Percentiles rank a stretch among this genome's conserved stretches.
phyloP scores from a whole-genome alignment of 2,329 filamentous ascomycete species.

The Thelonectria rubi region DNA sequence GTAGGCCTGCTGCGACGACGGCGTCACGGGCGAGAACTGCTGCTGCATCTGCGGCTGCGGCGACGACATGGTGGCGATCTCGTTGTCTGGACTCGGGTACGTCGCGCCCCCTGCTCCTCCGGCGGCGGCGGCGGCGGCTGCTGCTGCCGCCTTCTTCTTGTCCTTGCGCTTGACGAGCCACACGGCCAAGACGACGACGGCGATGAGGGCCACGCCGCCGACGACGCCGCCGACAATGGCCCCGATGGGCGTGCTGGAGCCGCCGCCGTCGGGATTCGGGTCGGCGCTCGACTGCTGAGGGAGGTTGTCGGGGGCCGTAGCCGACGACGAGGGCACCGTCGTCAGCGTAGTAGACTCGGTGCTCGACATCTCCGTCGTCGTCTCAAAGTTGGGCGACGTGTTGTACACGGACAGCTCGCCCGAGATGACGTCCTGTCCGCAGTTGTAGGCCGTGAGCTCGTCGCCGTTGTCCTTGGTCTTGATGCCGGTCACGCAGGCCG shows the following conservation, averaged over 20 bases:
- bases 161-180: not conserved
- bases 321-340: not conserved
- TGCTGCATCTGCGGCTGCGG: not conserved
- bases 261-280: too few relatives aligned
- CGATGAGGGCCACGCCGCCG: not conserved
- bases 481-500: slow-evolving; percentile 8
- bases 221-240: not conserved
- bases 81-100: too few relatives aligned
- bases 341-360: not conserved
- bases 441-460: slow-evolving; percentile 4
- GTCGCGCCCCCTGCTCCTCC: not conserved
- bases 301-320: not conserved
- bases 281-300: not conserved
- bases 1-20: not conserved
- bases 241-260: not conserved
- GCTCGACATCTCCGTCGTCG: not conserved
- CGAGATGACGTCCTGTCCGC: not conserved
- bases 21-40: not conserved
- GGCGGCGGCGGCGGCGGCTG: too few relatives aligned
- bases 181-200: not conserved
- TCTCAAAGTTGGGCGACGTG: not conserved
- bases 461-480: slow-evolving; percentile 1
- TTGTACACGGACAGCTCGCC: not conserved
- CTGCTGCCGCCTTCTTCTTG: not conserved
- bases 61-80: too few relatives aligned